phyloP scores from a whole-genome alignment of 164 flowering plant species.

The Annona squamosa region DNA sequence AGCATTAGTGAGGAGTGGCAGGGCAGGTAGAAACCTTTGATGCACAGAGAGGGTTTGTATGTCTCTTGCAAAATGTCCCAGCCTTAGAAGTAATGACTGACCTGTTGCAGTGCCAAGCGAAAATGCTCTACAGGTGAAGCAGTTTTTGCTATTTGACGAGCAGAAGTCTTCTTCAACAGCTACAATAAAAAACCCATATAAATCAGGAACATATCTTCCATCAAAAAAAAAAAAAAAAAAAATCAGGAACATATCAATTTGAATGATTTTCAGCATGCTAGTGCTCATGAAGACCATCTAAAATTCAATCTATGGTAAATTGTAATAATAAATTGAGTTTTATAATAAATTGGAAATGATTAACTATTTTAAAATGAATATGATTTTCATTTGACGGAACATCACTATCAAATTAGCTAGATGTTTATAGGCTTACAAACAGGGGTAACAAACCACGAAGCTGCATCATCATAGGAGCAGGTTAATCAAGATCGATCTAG shows the following conservation, averaged over 20 bases:
- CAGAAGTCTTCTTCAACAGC: slow-evolving; percentile 80
- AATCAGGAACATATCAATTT: neutral
- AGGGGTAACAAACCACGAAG: neutral
- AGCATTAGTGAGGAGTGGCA: neutral
- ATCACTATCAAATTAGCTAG: neutral
- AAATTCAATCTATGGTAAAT: no score
- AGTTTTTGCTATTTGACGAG: slow-evolving; percentile 57
- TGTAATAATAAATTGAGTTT: no score
- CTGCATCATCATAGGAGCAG: neutral
- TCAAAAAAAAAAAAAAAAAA: no score
- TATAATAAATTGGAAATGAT: no score
- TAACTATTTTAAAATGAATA: no score
- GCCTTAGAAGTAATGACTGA: slow-evolving; percentile 25
- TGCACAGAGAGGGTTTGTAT: neutral
- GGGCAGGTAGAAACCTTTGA: neutral
- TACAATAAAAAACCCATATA: slow-evolving; percentile 41
- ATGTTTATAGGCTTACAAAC: neutral
- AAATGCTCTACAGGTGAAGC: slow-evolving; percentile 70
- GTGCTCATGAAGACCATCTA: neutral
- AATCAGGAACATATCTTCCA: no score
- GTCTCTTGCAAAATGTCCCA: neutral
- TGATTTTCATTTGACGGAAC: neutral
- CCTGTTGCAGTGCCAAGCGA: slow-evolving; percentile 70
- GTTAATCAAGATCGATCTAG: neutral
- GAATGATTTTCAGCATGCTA: neutral